phyloP scores from a whole-genome alignment of 495 filamentous ascomycete genomes.

The Oidiodendron maius region DNA sequence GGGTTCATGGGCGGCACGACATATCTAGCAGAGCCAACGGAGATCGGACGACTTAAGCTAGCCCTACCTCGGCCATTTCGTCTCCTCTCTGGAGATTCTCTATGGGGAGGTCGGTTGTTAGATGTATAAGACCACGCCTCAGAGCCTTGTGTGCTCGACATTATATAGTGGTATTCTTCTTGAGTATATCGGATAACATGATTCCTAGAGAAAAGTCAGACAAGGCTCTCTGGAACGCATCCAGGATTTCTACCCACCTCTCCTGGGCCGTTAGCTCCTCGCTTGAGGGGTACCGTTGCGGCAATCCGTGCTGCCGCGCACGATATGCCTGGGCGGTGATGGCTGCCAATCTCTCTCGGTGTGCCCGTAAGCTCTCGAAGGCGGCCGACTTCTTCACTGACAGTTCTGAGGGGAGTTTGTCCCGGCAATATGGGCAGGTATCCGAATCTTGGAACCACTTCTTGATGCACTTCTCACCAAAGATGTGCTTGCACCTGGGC shows the following conservation, averaged over 20 bases:
- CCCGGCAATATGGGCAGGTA: constrained; percentile 52
- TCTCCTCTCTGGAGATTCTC: constrained; percentile 13
- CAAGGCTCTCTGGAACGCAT: too few species aligned
- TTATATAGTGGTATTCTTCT: constrained; percentile 10
- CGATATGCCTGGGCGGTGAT: constrained; percentile 1
- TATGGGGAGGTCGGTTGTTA: not conserved
- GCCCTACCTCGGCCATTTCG: constrained; percentile 15
- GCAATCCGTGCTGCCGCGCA: not conserved
- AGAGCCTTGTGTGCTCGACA: not conserved
- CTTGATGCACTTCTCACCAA: constrained; percentile 54
- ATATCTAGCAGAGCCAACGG: constrained; percentile 16
- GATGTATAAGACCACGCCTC: constrained; percentile 12
- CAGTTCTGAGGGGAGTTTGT: constrained; percentile 47
- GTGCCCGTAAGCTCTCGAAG: constrained; percentile 4
- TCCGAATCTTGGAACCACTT: constrained; percentile 55
- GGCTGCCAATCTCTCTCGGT: constrained; percentile 1
- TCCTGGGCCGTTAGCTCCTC: not conserved
- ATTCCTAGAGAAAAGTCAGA: too few species aligned
- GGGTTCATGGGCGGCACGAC: constrained; percentile 1
- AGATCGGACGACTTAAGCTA: constrained; percentile 14
- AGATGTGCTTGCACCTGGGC: constrained; percentile 52
- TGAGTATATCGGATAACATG: not conserved
- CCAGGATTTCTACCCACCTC: not conserved
- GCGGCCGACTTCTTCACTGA: constrained; percentile 4
- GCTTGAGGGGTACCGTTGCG: not conserved